A percentile compares a stretch with the other conserved stretches of the same genome.
phyloP scores from a whole-genome alignment of 441 rosid genomes.

The Lepidium campestre region DNA sequence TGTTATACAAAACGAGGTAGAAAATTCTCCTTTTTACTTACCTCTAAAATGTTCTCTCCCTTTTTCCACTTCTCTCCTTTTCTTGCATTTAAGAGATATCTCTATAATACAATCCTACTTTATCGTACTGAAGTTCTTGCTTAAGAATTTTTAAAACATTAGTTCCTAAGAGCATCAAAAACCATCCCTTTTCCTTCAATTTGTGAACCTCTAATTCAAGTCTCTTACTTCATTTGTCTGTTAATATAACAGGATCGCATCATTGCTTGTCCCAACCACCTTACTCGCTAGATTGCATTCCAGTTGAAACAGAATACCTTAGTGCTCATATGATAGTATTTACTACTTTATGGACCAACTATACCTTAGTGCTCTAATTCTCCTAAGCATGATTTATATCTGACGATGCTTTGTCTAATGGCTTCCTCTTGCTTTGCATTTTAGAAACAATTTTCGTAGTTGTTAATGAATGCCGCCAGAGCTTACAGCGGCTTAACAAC shows the following conservation, averaged over 20 bases:
- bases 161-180: background rate
- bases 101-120: background rate
- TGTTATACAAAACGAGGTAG: conserved; percentile 95
- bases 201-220: no score
- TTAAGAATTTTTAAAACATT: background rate
- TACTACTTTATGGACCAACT: no score
- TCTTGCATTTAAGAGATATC: background rate
- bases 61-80: background rate
- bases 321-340: no score
- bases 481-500: conserved; percentile 94
- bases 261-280: no score
- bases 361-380: no score
- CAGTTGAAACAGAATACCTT: no score
- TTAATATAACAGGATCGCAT: no score
- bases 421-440: conserved; percentile 11
- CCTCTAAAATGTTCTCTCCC: background rate
- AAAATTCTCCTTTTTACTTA: background rate
- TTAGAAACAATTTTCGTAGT: conserved; percentile 95
- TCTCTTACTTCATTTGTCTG: no score
- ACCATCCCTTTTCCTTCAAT: no score
- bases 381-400: background rate
- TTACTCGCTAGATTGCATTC: no score
- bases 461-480: conserved; percentile 93
- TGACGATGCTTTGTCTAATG: background rate
- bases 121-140: background rate